Conservation (phyloP, 2,329 filamentous ascomycete genomes). For the Alternaria ventricosa region DNA sequence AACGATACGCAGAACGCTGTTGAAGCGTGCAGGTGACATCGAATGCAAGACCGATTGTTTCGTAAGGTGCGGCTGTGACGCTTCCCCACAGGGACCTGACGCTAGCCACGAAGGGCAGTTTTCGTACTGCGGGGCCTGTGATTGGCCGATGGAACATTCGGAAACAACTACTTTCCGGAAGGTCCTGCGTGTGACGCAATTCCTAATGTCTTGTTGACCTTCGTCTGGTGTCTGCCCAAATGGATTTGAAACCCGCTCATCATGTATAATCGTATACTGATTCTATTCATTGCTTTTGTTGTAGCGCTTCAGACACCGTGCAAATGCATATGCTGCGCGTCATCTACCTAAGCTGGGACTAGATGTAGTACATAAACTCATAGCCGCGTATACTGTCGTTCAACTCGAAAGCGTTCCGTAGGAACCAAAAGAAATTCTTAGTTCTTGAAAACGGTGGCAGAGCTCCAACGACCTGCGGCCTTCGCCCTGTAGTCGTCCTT, state of each 20-base stretch:
- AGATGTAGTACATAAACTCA: constrained; percentile 3
- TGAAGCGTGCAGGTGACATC: constrained; percentile 10
- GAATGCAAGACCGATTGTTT: constrained; percentile 5
- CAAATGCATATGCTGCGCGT: constrained; percentile 8
- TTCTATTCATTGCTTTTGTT: constrained; percentile 14
- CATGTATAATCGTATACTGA: background rate
- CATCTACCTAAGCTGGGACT: constrained; percentile 4
- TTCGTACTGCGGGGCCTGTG: constrained; percentile 22
- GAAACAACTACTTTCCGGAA: background rate
- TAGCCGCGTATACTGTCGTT: background rate
- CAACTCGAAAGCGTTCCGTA: background rate
- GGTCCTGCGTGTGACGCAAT: background rate
- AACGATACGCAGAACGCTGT: constrained; percentile 6
- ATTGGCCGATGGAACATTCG: constrained; percentile 13
- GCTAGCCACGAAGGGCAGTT: constrained; percentile 15
- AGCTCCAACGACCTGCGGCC: constrained; percentile 49
- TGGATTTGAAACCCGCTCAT: background rate
- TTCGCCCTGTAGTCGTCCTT: constrained; percentile 58
- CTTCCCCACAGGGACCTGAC: constrained; percentile 10
- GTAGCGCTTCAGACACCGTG: background rate
- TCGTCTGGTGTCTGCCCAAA: background rate
- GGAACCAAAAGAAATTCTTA: background rate
- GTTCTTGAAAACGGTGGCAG: constrained; percentile 46
- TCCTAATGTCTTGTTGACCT: background rate
- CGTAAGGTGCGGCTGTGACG: constrained; percentile 16